Conservation (phyloP, 2,329 filamentous ascomycete species). For the Chlorencoelia australis region DNA sequence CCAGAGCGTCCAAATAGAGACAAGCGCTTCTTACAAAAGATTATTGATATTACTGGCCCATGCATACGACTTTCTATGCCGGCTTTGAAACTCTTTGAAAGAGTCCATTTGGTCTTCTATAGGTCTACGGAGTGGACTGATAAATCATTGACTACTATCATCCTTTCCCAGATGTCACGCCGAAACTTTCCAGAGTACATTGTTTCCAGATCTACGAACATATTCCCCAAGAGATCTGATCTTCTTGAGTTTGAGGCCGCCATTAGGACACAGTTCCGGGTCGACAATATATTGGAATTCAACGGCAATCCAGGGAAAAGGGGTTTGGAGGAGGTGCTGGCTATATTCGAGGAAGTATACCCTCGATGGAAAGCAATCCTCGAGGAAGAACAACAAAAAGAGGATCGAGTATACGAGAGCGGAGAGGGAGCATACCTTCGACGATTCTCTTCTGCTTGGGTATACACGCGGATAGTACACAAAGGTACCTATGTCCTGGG, state of each 20-base stretch:
- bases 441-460: slow-evolving; percentile 82
- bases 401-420: slow-evolving; percentile 65
- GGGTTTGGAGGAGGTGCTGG: slow-evolving; percentile 56
- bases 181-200: slow-evolving; percentile 85
- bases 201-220: slow-evolving; percentile 79
- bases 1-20: slow-evolving; percentile 55
- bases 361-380: slow-evolving; percentile 71
- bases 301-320: slow-evolving; percentile 58
- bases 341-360: slow-evolving; percentile 64
- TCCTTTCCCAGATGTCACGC: slow-evolving; percentile 79
- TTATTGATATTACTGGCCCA: slow-evolving; percentile 65
- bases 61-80: slow-evolving; percentile 71
- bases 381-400: slow-evolving; percentile 65
- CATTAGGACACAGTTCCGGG: slow-evolving; percentile 67
- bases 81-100: slow-evolving; percentile 74
- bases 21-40: slow-evolving; percentile 66
- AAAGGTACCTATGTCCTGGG: slow-evolving; percentile 74
- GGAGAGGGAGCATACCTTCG: slow-evolving; percentile 84
- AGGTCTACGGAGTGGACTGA: slow-evolving; percentile 95
- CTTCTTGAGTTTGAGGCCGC: slow-evolving; percentile 86
- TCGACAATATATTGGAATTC: slow-evolving; percentile 76
- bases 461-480: slow-evolving; percentile 87
- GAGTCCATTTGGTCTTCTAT: slow-evolving; percentile 93
- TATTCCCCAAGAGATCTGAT: slow-evolving; percentile 66
- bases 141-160: slow-evolving; percentile 89